Base-by-base conservation (phyloP, 108 stramenopile species). In the Cyclotella baltica region DNA sequence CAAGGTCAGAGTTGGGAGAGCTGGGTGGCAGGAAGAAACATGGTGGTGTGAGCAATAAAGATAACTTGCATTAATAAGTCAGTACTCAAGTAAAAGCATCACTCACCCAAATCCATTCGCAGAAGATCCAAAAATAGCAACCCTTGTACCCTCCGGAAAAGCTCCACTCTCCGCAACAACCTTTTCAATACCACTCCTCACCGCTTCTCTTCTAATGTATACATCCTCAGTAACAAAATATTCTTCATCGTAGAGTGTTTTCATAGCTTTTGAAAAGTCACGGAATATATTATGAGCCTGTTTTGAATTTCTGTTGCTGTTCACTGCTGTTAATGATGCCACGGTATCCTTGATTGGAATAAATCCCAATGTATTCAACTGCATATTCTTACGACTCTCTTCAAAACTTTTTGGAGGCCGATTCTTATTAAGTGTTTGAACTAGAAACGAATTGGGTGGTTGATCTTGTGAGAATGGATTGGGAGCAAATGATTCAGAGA, bases 71-170 rank as follows among this genome's bases (percentile, higher is more conserved):
- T n/a, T n/a, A n/a, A n/a, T n/a, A n/a, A n/a, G n/a, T n/a, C n/a
- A n/a, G n/a, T n/a, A n/a, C n/a, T n/a, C n/a, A n/a, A n/a, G n/a
- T n/a, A n/a, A 9, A n/a, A 67, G 1, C n/a, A 61, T 33, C 36
- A 84, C 86, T 62, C 73, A 90, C 77, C 96, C 96, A 74, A 93
- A 96, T 58, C 96, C 96, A 70, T 96, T 96, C 18, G 93, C 93
- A 46, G 90, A 90, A 11, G 92, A 93, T 23, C 96, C 96, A 82
- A 96, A 96, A 28, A 96, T 86, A 27, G 88, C 86, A 58, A 96
- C 92, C 51, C 77, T 82, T 22, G 93, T 92, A 0, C 90, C 90
- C 25, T 85, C 78, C 27, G 96, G 96, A 70, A 96, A 96, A 28
- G 83, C 87, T 30, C 82, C 84, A 58, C 95, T 89, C 0, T 62